Evolutionary conservation across 371 early-diverging fungal species (phyloP).

Genomic region (Dinochytrium kinnereticum): DNA sequence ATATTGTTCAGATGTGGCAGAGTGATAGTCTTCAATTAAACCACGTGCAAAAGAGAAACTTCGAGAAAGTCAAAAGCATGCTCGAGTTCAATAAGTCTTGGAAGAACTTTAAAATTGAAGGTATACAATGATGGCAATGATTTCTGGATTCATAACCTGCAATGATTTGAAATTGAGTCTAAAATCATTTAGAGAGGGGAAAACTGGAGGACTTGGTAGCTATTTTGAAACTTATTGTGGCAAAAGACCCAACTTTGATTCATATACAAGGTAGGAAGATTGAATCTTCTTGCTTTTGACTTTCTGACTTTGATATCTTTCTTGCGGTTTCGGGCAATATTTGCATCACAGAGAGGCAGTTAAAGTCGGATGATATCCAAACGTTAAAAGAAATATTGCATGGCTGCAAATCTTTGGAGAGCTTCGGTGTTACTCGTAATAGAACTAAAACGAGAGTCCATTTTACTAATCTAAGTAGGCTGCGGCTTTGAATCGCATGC

Average conservation of each 20-base stretch:
- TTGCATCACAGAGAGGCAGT: too few relatives aligned
- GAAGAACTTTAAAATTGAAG: not conserved
- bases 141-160: too few relatives aligned
- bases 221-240: not conserved
- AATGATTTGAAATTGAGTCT: too few relatives aligned
- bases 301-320: not conserved
- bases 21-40: not conserved
- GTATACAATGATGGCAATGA: too few relatives aligned
- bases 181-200: not conserved
- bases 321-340: too few relatives aligned
- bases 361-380: too few relatives aligned
- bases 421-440: too few relatives aligned
- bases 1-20: not conserved
- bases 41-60: not conserved
- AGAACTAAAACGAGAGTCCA: too few relatives aligned
- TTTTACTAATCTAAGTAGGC: too few relatives aligned
- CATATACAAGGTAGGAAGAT: not conserved
- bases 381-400: too few relatives aligned
- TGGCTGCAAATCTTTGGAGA: too few relatives aligned
- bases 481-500: too few relatives aligned
- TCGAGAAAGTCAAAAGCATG: not conserved
- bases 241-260: not conserved
- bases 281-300: not conserved
- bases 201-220: not conserved
- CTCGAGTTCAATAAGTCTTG: not conserved